Percentiles rank a stretch among this genome's conserved stretches.
phyloP scores from a whole-genome alignment of 2,329 filamentous ascomycete species.

The Graphium sp. region DNA sequence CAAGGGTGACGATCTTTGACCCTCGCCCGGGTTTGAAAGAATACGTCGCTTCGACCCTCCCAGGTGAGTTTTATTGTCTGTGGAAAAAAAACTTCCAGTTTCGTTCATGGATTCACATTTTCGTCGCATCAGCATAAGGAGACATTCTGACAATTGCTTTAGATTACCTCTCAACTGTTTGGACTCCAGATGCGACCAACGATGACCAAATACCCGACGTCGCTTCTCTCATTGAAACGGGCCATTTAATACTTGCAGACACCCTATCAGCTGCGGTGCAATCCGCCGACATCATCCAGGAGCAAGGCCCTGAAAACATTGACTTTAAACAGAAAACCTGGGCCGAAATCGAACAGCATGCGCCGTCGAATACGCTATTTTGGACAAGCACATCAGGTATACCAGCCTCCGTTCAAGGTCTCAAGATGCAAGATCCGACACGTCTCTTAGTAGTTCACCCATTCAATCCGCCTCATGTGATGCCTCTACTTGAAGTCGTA shows the following conservation, averaged over 20 bases:
- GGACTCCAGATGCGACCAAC: too few species aligned
- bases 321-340: constrained; percentile 33
- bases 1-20: background rate
- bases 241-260: background rate
- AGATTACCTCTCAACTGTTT: too few species aligned
- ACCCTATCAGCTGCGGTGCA: constrained; percentile 13
- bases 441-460: constrained; percentile 40
- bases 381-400: constrained; percentile 44
- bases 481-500: constrained; percentile 42
- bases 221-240: background rate
- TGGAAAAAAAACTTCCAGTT: too few species aligned
- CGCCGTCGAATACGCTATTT: constrained; percentile 24
- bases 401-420: constrained; percentile 27
- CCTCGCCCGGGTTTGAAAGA: background rate
- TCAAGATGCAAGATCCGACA: constrained; percentile 8
- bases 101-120: too few species aligned
- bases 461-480: constrained; percentile 44
- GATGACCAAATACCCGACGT: background rate
- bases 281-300: constrained; percentile 38
- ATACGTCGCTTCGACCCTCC: background rate
- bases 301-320: constrained; percentile 38
- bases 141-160: too few species aligned
- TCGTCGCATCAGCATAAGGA: too few species aligned
- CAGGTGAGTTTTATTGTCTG: too few species aligned
- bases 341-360: constrained; percentile 28